Percentiles rank a stretch among this genome's conserved stretches.
Conservation (phyloP, 805 yeast genomes). For the Candida glaebosa region DNA sequence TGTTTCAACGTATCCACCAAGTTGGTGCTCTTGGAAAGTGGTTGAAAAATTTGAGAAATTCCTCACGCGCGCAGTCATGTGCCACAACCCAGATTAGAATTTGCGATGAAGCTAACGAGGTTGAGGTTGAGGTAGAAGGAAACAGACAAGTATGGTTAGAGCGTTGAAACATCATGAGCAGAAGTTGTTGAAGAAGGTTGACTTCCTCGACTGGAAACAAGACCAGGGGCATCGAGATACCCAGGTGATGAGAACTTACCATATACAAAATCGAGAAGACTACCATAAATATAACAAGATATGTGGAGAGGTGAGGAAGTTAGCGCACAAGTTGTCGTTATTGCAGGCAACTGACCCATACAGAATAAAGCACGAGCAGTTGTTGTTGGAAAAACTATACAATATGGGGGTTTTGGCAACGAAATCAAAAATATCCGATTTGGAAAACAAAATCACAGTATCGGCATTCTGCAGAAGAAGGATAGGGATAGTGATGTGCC, state of each 20-base stretch:
- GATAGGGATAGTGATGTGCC: conserved; percentile 90
- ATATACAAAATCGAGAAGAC: conserved; percentile 91
- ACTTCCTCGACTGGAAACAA: conserved; percentile 96
- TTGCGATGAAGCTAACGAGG: background rate
- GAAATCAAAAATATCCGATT: conserved; percentile 84
- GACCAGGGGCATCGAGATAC: conserved; percentile 94
- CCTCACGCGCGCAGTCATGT: conserved; percentile 2
- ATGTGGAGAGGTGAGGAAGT: conserved; percentile 86
- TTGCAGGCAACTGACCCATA: conserved; percentile 85
- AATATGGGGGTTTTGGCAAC: conserved; percentile 85
- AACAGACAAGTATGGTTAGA: conserved; percentile 78
- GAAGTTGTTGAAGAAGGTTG: conserved; percentile 91
- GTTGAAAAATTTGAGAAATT: conserved; percentile 3
- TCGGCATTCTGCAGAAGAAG: conserved; percentile 90
- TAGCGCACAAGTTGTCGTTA: conserved; percentile 81
- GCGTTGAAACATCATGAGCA: conserved; percentile 92
- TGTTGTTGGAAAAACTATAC: conserved; percentile 81
- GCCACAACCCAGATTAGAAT: background rate
- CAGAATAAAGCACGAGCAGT: conserved; percentile 83
- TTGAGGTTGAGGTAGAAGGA: no score
- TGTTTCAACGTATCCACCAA: no score
- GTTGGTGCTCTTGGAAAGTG: no score
- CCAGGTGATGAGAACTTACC: conserved; percentile 94
- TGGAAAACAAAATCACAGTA: conserved; percentile 89
- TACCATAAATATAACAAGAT: conserved; percentile 90